These are phyloP conservation scores for Tuber calosporum DNA, from an alignment of 495 filamentous ascomycete species.

Conservation along the genomic window DNA sequence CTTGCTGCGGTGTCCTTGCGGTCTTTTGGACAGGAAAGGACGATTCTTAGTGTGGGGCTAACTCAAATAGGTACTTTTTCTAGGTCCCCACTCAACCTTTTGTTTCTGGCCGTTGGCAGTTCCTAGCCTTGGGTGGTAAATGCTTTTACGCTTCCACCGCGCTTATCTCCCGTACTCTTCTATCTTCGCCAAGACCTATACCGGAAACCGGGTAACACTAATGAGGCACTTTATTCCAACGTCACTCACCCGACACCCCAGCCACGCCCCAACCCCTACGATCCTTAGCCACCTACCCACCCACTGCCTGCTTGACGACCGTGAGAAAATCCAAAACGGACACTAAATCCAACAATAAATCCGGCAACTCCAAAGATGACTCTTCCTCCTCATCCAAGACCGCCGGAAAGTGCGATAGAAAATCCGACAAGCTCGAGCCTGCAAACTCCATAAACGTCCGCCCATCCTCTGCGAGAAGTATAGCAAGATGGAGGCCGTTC, in stretches of 20 bases:
- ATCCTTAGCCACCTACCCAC: neutral
- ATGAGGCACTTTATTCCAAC: neutral
- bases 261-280: neutral
- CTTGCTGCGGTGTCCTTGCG: no score
- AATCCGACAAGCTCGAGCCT: constrained; percentile 32
- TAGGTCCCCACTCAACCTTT: no score
- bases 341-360: constrained; percentile 20
- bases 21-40: no score
- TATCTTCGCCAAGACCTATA: no score
- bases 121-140: no score
- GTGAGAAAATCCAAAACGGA: constrained; percentile 19
- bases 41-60: no score
- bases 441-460: constrained; percentile 40
- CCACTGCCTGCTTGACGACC: neutral
- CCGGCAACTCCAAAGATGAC: neutral
- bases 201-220: neutral
- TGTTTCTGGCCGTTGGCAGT: no score
- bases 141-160: no score
- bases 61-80: no score
- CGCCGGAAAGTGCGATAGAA: constrained; percentile 23
- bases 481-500: constrained; percentile 31
- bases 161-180: no score
- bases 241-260: neutral
- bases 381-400: constrained; percentile 16
- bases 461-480: constrained; percentile 41